Evolutionary conservation across 345 rosid genomes (phyloP), one percentile per base, ranked within the genome.

Genomic region (Toxicodendron radicans): DNA sequence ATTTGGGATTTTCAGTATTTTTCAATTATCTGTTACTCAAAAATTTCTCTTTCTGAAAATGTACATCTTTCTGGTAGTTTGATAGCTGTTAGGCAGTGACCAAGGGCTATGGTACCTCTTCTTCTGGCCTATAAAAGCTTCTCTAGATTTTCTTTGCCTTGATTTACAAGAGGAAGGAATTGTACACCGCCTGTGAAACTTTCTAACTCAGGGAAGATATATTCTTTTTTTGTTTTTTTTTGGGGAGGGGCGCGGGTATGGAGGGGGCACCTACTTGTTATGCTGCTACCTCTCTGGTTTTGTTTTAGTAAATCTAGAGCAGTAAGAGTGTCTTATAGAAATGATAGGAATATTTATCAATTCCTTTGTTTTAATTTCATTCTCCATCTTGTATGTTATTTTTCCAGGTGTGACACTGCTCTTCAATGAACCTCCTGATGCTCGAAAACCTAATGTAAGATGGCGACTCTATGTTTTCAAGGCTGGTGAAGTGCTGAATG

Each of bases 391-490:
- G 66, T 69, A 41, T 62, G 6, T 30, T 33, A 27, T 24, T 68
- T 65, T 70, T 73, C 64, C 78, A 92, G 98, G 98, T 80, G 87
- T 96, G 73, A 84, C 98, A 0, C 74, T 96, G 78, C 89, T 96
- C 76, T 96, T 92, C 83, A 85, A 58, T 81, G 97, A 96, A 89
- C 98, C 98, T 21, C 92, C 98, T 12, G 98, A 96, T 74, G 97
- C 92, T 77, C 88, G 91, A 45, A 90, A 89, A 87, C 98, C 99
- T 73, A 74, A 76, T 46, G 38, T 88, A 68, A 85, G 97, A 89
- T 95, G 99, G 99, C 84, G 97, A 70, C 91, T 95, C 5, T 92
- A 92, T 86, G 95, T 91, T 61, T 90, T 95, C 82, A 95, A 95
- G 87, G 92, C 77, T 48, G 94, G 92, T 49, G 98, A 95, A 80